A percentile compares a stretch with the other conserved stretches of the same genome.
Conservation (phyloP, 116 monocot genomes). For the Zostera marina region DNA sequence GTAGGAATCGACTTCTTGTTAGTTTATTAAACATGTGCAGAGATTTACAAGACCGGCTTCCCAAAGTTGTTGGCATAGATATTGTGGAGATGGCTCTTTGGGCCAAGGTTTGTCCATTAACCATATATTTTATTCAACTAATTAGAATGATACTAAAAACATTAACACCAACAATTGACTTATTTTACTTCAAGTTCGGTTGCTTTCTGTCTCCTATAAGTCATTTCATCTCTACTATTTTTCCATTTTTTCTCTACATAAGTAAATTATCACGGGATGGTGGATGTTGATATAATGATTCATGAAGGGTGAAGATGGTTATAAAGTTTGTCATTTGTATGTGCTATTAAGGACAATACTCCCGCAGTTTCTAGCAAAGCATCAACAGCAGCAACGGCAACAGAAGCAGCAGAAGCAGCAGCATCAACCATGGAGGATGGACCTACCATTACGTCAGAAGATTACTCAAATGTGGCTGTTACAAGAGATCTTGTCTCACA, state of each 20-base stretch:
- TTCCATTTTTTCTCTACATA: neutral
- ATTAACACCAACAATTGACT: neutral
- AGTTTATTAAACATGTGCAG: conserved; percentile 85
- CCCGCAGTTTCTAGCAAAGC: conserved; percentile 31
- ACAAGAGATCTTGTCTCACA: conserved; percentile 94
- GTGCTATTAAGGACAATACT: conserved; percentile 47
- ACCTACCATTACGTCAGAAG: conserved; percentile 32
- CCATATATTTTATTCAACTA: neutral
- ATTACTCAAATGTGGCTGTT: conserved; percentile 73
- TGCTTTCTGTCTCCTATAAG: neutral
- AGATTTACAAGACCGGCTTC: conserved; percentile 68
- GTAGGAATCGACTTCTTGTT: conserved; percentile 80
- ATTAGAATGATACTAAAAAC: neutral
- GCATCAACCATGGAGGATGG: conserved; percentile 40
- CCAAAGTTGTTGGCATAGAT: conserved; percentile 92
- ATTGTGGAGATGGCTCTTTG: conserved; percentile 99
- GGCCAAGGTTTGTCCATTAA: conserved; percentile 64
- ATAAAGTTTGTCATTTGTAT: neutral
- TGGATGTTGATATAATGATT: neutral
- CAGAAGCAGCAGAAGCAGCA: neutral
- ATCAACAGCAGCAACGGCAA: neutral
- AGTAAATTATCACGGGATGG: neutral
- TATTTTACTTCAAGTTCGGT: neutral
- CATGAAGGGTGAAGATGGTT: neutral
- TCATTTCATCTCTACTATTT: neutral